These are phyloP conservation scores for Podospora conica DNA, from an alignment of 495 filamentous ascomycete genomes.

Conservation along the genomic window DNA sequence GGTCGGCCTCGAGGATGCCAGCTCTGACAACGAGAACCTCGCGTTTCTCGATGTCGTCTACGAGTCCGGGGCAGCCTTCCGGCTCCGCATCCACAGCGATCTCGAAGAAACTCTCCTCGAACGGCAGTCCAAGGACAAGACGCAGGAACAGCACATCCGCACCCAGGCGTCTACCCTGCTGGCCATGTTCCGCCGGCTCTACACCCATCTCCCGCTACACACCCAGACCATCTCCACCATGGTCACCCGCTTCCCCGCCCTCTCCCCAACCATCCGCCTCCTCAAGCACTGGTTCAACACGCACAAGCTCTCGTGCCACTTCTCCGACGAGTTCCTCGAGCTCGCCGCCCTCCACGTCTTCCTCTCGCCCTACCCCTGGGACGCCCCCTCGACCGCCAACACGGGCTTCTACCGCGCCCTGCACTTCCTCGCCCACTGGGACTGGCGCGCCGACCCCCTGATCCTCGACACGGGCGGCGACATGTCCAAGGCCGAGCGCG, in stretches of 20 bases:
- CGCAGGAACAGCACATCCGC: slow-evolving; percentile 50
- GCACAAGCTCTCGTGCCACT: slow-evolving; percentile 70
- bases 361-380: slow-evolving; percentile 76
- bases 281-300: slow-evolving; percentile 83
- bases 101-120: slow-evolving; percentile 78
- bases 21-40: slow-evolving; percentile 60
- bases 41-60: slow-evolving; percentile 80
- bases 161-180: slow-evolving; percentile 64
- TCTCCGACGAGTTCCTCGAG: slow-evolving; percentile 77
- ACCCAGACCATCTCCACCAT: slow-evolving; percentile 72
- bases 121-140: slow-evolving; percentile 66
- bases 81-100: slow-evolving; percentile 70
- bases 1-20: slow-evolving; percentile 74
- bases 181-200: slow-evolving; percentile 61
- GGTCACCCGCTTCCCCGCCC: slow-evolving; percentile 70
- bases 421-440: slow-evolving; percentile 72
- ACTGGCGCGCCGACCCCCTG: slow-evolving; percentile 79
- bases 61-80: slow-evolving; percentile 58
- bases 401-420: slow-evolving; percentile 79
- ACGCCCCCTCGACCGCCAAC: slow-evolving; percentile 67
- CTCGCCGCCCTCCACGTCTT: slow-evolving; percentile 70
- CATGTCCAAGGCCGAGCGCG: slow-evolving; percentile 49
- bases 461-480: slow-evolving; percentile 64
- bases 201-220: slow-evolving; percentile 67
- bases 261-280: slow-evolving; percentile 82